Evolutionary conservation across 2,329 filamentous ascomycete species (phyloP).

Genomic region (Torrubiella hemipterigena): DNA sequence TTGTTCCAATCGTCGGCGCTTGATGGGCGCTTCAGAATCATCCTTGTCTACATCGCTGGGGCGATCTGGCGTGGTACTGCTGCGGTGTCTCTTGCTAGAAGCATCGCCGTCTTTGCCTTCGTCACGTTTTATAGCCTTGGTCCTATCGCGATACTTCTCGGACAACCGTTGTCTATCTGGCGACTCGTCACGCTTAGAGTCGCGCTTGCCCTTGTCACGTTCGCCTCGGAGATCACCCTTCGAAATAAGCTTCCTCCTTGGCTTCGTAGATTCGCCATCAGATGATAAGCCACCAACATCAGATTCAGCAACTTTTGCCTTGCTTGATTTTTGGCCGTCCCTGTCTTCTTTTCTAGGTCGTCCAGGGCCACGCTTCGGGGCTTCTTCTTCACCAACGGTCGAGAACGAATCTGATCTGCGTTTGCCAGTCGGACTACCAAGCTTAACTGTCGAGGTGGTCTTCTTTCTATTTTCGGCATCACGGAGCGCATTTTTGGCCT

Average conservation of each 20-base stretch:
- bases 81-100: conserved; percentile 44
- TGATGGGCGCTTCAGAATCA: conserved; percentile 35
- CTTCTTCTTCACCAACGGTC: conserved; percentile 32
- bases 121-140: conserved; percentile 49
- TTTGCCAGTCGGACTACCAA: conserved; percentile 37
- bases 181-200: conserved; percentile 34
- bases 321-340: conserved; percentile 36
- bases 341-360: conserved; percentile 45
- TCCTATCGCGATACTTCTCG: conserved; percentile 47
- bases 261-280: conserved; percentile 45
- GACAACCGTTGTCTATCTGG: conserved; percentile 34
- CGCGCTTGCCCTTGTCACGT: conserved; percentile 43
- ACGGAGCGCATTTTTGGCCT: conserved; percentile 31
- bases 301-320: conserved; percentile 40
- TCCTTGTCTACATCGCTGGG: conserved; percentile 42
- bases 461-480: conserved; percentile 35
- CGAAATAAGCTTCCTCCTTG: conserved; percentile 50
- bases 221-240: conserved; percentile 50
- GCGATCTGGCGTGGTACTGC: conserved; percentile 45
- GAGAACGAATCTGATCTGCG: conserved; percentile 29
- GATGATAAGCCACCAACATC: conserved; percentile 41
- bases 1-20: conserved; percentile 44
- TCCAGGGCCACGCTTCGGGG: conserved; percentile 38
- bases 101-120: conserved; percentile 46
- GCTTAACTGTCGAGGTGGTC: conserved; percentile 16